Base-by-base conservation (phyloP, 148 eudicot genomes). In the Rhododendron molle region DNA sequence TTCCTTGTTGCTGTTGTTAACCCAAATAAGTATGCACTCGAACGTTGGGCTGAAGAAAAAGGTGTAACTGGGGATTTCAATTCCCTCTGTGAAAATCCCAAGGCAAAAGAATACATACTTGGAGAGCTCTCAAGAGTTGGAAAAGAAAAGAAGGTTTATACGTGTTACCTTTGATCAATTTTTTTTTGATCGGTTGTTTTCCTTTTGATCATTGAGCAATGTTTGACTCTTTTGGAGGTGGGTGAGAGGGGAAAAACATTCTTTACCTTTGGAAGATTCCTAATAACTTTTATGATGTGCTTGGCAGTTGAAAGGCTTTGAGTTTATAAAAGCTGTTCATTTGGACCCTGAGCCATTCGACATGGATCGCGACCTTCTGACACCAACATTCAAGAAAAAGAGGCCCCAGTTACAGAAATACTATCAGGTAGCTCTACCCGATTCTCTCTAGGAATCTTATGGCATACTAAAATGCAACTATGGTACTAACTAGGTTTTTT, bases 341-440 rank as follows among this genome's bases (percentile, higher is more conserved):
- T 90, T 95, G 79, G 98, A 95, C 78, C 94, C 96, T 0, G 89
- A 88, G 85, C 93, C 95, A 36, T 95, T 95, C 54, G 96, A 95
- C 88, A 91, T 94, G 85, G 96, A 95, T 21, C 95, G 94, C 0
- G 98, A 94, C 85, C 98, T 95, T 67, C 87, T 93, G 32, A 95
- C 98, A 47, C 98, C 98, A 50, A 95, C 98, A 58, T 95, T 86
- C 80, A 95, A 95, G 86, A 93, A 92, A 90, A 95, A 93, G 87
- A 88, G 98, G 88, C 98, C 98, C 21, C 96, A 95, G 81, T 26
- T 95, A 92, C 94, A 89, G 81, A 95, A 95, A 76, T 93, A 89
- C 84, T 95, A 96, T 86, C 90, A 96, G 97, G 99, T 96, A 90
- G 47, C 2, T 72, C 34, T 47, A 80, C 52, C 79, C 15, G 34